Percentiles rank a stretch among this genome's conserved stretches.
These are phyloP conservation scores for Leishmania turanica DNA, from an alignment of 208 protist species.

Conservation along the genomic window DNA sequence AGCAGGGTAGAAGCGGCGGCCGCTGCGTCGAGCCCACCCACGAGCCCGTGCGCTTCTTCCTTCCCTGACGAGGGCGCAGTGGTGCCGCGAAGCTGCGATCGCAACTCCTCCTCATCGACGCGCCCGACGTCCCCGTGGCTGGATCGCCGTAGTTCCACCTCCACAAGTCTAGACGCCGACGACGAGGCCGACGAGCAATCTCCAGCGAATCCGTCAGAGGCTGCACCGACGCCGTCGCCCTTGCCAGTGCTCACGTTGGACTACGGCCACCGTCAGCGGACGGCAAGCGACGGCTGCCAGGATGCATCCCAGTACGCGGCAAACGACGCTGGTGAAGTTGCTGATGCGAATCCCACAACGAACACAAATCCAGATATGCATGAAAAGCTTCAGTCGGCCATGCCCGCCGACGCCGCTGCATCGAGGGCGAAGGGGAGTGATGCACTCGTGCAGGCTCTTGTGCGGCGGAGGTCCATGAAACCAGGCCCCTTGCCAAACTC, in stretches of 20 bases:
- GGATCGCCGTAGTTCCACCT: slow-evolving; percentile 3
- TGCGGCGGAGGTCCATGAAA: background rate
- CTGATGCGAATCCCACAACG: background rate
- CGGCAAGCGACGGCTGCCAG: background rate
- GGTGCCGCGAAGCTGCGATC: background rate
- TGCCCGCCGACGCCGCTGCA: background rate
- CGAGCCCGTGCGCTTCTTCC: slow-evolving; percentile 3
- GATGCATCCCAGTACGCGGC: background rate
- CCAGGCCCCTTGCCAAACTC: background rate
- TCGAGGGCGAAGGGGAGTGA: background rate
- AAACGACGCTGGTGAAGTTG: background rate
- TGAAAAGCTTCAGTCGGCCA: background rate
- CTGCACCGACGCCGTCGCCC: slow-evolving; percentile 4
- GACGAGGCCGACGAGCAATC: slow-evolving; percentile 28
- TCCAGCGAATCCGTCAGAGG: slow-evolving; percentile 10
- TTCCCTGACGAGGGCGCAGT: background rate
- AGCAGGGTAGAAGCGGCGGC: background rate
- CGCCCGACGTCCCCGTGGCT: slow-evolving; percentile 9
- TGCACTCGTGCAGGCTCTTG: background rate
- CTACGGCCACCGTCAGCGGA: slow-evolving; percentile 3
- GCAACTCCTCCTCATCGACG: background rate
- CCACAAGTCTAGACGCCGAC: slow-evolving; percentile 31
- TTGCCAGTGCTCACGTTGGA: slow-evolving; percentile 7
- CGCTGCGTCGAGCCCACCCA: background rate
- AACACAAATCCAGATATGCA: background rate